Evolutionary conservation across 2,329 filamentous ascomycete genomes (phyloP), one percentile per base, ranked within the genome.

Genomic region (Botrytis deweyae): DNA sequence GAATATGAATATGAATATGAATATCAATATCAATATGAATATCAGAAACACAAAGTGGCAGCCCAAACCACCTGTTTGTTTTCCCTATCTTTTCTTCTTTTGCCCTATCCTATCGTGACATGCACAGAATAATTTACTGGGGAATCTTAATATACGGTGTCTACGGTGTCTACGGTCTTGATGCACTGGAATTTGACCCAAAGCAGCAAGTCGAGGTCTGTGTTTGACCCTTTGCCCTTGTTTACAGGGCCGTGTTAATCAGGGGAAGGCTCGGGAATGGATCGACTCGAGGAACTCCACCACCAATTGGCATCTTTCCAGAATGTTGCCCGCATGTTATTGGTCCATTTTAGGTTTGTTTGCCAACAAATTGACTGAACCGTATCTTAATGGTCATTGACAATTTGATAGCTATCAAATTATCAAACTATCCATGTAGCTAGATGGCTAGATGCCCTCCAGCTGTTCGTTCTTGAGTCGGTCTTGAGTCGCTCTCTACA

Each of bases 241-340:
- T 67, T 55, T 46, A 49, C 68, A 18, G 36, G 58, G 68, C 29
- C n/a, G 33, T 66, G 36, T 66, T 66, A 65, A 72, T 72, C 61
- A 72, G 70, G 70, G 70, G 70, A 66, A 65, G 46, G 33, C 18
- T 58, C 38, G 61, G 46, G 62, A 72, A 66, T 66, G 62, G 38
- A 67, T 40, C 38, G n/a, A 55, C 55, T 49, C 29, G n/a, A 46
- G 40, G 22, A 25, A 9, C 10, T 33, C 62, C 29, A 42, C 49
- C 58, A 55, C 70, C 62, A 67, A 66, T 72, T 33, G 61, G 38
- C 44, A 8, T 6, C 20, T 22, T 68, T 68, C 65, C 46, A 42
- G 65, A 58, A 68, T 29, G 25, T 46, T 52, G 52, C 64, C 44
- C 29, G 64, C 52, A 67, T n/a, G 33, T 38, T 42, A 67, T 67